Evolutionary conservation across 2,329 filamentous ascomycete species (phyloP), one percentile per base, ranked within the genome.

Genomic region (Curvularia eragrostidis): DNA sequence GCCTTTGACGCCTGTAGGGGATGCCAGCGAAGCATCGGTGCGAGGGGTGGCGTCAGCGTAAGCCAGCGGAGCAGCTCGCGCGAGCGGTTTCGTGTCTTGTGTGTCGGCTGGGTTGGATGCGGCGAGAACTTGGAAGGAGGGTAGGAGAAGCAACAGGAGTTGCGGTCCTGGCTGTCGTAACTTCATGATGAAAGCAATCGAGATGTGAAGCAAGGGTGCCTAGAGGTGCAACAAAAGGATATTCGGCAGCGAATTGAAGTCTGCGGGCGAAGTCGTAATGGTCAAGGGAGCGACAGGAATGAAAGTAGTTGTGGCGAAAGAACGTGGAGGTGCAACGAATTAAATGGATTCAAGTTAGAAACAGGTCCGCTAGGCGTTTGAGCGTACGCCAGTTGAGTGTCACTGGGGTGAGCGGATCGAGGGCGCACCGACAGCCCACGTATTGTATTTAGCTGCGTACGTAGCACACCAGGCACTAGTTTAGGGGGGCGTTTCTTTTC

Each of bases 101-200:
- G 61, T 34, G 52, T 72, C 73, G 59, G 75, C 68, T 39, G 80
- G 69, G 47, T 82, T 69, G 24, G 80, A 75, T 36, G 80, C 78
- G 24, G 84, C 84, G 59, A 89, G 75, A 34, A 81, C 83, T 28
- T 86, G 84, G 36, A 89, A 76, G 1, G 89, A 80, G 36, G 90
- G 82, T 32, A 90, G 79, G 48, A 90, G 75, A 23, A 90, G 74
- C 42, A 76, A 64, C 49, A 75, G 63, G 34, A 67, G 61, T 28
- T 85, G 81, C 54, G 83, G 83, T 59, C 80, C 79, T 54, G 77
- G 78, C 61, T 80, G 80, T 76, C 81, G 82, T 67, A 89, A 77
- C 77, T 83, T 87, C 88, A 91, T 90, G 65, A 66, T 69, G 71
- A 52, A 57, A 65, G 56, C 32, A 62, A 56, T 52, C 42, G n/a